These are phyloP conservation scores for Saccharomyces hybrid DNA, from an alignment of 1,139 yeast genomes.

Conservation along the genomic window DNA sequence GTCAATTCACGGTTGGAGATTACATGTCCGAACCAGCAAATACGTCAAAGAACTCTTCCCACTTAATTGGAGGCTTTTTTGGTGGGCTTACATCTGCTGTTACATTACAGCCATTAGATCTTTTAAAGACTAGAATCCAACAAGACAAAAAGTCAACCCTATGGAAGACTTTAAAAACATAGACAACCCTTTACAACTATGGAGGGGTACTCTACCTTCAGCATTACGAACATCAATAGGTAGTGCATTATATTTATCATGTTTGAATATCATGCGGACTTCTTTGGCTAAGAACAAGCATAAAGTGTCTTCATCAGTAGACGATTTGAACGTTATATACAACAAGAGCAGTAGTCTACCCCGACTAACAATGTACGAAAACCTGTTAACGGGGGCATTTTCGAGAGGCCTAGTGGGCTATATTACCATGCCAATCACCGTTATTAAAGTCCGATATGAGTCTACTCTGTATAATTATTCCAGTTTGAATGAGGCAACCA, in stretches of 20 bases:
- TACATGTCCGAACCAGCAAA: conserved; percentile 4
- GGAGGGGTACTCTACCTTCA: conserved; percentile 94
- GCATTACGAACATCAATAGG: conserved; percentile 87
- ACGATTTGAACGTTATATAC: background rate
- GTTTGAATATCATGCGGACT: conserved; percentile 56
- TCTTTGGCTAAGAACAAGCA: conserved; percentile 37
- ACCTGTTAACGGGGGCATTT: conserved; percentile 67
- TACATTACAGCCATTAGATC: conserved; percentile 80
- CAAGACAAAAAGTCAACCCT: conserved; percentile 47
- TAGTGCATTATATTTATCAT: conserved; percentile 75
- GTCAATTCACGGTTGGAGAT: background rate
- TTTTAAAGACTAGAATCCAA: conserved; percentile 82
- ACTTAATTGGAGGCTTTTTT: conserved; percentile 71
- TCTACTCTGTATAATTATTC: conserved; percentile 64
- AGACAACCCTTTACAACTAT: conserved; percentile 47
- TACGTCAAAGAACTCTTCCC: conserved; percentile 33
- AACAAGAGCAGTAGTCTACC: conserved; percentile 45
- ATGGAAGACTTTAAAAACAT: conserved; percentile 41
- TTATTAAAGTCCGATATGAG: conserved; percentile 85
- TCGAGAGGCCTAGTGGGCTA: conserved; percentile 80
- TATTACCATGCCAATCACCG: conserved; percentile 94
- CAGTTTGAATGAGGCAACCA: conserved; percentile 56
- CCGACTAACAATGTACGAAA: conserved; percentile 59
- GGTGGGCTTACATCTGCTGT: conserved; percentile 86
- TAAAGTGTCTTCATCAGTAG: background rate